Conservation (phyloP, 1,139 yeast species). For the Hansenula sp. region DNA sequence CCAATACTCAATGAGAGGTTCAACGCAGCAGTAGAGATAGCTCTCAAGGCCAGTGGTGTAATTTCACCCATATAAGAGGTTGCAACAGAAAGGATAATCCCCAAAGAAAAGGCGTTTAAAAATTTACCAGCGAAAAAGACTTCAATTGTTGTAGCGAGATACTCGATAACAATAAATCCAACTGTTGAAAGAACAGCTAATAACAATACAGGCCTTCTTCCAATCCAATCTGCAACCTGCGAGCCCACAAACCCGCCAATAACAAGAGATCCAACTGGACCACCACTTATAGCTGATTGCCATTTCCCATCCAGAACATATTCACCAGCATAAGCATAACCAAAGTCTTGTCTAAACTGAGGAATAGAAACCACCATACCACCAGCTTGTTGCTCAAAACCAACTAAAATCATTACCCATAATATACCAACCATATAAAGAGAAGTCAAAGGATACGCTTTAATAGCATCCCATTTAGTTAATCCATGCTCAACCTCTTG, state of each 20-base stretch:
- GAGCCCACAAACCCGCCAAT: conserved; percentile 53
- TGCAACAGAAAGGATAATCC: conserved; percentile 18
- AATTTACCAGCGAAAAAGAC: conserved; percentile 28
- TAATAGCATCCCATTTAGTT: conserved; percentile 8
- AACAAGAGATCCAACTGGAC: conserved; percentile 28
- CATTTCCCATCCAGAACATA: conserved; percentile 25
- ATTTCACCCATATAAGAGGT: conserved; percentile 26
- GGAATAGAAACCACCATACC: conserved; percentile 25
- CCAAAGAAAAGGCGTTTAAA: conserved; percentile 25
- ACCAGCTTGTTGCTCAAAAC: conserved; percentile 26
- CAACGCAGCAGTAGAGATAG: conserved; percentile 20
- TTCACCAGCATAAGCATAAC: conserved; percentile 16
- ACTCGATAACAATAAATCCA: conserved; percentile 26
- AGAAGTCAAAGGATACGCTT: conserved; percentile 6
- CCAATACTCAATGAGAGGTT: conserved; percentile 26
- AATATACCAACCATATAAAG: conserved; percentile 9
- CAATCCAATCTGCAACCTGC: conserved; percentile 47
- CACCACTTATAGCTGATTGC: conserved; percentile 32
- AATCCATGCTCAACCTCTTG: conserved; percentile 13
- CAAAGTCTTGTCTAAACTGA: conserved; percentile 29
- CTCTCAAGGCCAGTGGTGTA: conserved; percentile 28
- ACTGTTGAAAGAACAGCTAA: conserved; percentile 38
- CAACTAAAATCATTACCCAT: conserved; percentile 12
- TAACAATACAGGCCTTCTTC: conserved; percentile 52
- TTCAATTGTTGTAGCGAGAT: conserved; percentile 22